These are phyloP conservation scores for Suhomyces prunicola DNA, from an alignment of 805 yeast species.

Conservation along the genomic window DNA sequence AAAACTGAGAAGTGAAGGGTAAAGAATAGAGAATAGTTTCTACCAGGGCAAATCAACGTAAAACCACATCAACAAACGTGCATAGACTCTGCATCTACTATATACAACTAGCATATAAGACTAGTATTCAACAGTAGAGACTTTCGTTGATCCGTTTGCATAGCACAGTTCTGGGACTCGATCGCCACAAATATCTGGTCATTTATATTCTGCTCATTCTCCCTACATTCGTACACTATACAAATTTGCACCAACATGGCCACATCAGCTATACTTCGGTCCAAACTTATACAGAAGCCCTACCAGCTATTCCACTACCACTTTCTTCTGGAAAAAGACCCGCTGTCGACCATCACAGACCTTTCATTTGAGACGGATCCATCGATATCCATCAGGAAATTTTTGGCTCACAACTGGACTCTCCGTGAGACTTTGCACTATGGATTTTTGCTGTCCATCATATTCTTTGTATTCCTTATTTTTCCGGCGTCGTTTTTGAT, in stretches of 20 bases:
- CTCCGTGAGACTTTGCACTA: conserved; percentile 51
- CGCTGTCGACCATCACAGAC: conserved; percentile 48
- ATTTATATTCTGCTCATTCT: neutral
- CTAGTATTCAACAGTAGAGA: no score
- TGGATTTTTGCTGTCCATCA: conserved; percentile 48
- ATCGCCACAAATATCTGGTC: neutral
- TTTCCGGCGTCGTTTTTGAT: conserved; percentile 52
- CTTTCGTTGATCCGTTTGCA: neutral
- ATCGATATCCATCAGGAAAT: conserved; percentile 34
- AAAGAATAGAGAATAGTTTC: neutral
- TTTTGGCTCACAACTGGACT: conserved; percentile 43
- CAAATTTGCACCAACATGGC: neutral
- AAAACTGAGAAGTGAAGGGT: neutral
- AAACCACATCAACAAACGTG: neutral
- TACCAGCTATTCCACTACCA: conserved; percentile 45
- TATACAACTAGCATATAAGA: no score
- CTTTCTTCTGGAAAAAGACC: conserved; percentile 54
- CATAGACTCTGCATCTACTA: neutral
- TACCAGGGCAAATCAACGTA: neutral
- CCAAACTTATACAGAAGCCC: conserved; percentile 32
- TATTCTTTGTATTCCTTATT: conserved; percentile 55
- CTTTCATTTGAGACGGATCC: conserved; percentile 49
- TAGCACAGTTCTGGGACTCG: neutral
- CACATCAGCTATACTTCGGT: conserved; percentile 16
- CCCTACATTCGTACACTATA: neutral